Conservation (phyloP, 2,329 filamentous ascomycete species). For the Aspergillus bombycis region DNA sequence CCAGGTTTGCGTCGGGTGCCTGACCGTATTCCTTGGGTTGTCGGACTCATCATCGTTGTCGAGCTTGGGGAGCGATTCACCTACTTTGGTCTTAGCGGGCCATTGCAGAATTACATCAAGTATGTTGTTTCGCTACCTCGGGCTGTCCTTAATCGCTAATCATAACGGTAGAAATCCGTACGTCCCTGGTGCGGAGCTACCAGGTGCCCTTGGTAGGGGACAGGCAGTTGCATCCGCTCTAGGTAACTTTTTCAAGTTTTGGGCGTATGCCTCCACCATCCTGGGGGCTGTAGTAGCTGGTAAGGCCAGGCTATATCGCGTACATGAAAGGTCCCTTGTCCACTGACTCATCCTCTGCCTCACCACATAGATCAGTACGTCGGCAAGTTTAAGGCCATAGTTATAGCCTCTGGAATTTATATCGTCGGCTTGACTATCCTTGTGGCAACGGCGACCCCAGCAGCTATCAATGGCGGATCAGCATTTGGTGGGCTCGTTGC, state of each 20-base stretch:
- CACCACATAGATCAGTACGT: slow-evolving; percentile 50
- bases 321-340: not conserved
- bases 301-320: not conserved
- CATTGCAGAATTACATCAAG: slow-evolving; percentile 39
- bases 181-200: slow-evolving; percentile 14
- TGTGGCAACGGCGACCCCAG: not conserved
- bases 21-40: slow-evolving; percentile 31
- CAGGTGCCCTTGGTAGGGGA: slow-evolving; percentile 18
- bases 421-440: slow-evolving; percentile 54
- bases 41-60: slow-evolving; percentile 31
- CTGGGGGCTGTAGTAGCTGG: slow-evolving; percentile 51
- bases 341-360: not conserved
- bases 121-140: slow-evolving; percentile 1
- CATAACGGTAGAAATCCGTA: slow-evolving; percentile 17
- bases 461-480: not conserved
- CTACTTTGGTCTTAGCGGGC: slow-evolving; percentile 33
- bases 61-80: slow-evolving; percentile 37
- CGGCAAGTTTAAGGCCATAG: slow-evolving; percentile 57
- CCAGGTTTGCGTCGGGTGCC: slow-evolving; percentile 28
- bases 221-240: slow-evolving; percentile 19
- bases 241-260: slow-evolving; percentile 42
- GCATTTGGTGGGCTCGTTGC: not conserved
- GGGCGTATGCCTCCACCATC: slow-evolving; percentile 53
- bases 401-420: slow-evolving; percentile 55
- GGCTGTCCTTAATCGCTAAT: too few relatives aligned